Evolutionary conservation across 1,284 basidiomycete genomes (phyloP), one percentile per base, ranked within the genome.

Genomic region (Cronartium quercuum): DNA sequence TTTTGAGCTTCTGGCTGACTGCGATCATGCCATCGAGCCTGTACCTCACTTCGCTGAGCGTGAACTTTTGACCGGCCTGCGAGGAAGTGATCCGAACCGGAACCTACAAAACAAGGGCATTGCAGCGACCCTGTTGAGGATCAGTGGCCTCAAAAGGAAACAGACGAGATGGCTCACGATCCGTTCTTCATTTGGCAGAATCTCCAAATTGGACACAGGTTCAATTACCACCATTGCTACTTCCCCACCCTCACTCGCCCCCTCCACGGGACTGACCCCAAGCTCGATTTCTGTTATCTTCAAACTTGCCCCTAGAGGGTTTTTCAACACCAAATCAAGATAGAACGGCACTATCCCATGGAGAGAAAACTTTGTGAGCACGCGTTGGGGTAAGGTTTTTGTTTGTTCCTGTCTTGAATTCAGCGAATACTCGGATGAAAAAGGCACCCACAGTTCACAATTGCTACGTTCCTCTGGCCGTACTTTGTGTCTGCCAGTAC

Each of bases 311-410:
- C 42, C 29, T 37, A 71, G 29, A 24, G 69, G 69, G 24, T 74
- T 74, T 84, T 9, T 90, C 79, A 2, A 83, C 78, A 78, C 89
- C 88, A 1, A 89, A 84, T 64, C 87, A 84, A 2, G 89, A 82
- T 69, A 84, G 82, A 44, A 85, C 81, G 65, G 83, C 80, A 10
- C 81, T 81, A 29, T 51, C 29, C 29, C 29, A 29, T 29, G 29
- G 29, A 29, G 29, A 29, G 29, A 29, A 29, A 29, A 29, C 29
- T 29, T 29, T 29, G 29, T 29, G 29, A 29, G 29, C 29, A 29
- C 29, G 29, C 29, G 29, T 2, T 29, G 29, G 29, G 29, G 29
- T 29, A 29, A 29, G 29, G 29, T 29, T 29, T 2, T 29, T 29
- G 29, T 29, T 29, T 29, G 2, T 29, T 29, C 29, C 29, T 29